Percentiles rank a stretch among this genome's conserved stretches.
These are phyloP conservation scores for Davidsoniella virescens DNA, from an alignment of 2,329 filamentous ascomycete species.

Conservation along the genomic window DNA sequence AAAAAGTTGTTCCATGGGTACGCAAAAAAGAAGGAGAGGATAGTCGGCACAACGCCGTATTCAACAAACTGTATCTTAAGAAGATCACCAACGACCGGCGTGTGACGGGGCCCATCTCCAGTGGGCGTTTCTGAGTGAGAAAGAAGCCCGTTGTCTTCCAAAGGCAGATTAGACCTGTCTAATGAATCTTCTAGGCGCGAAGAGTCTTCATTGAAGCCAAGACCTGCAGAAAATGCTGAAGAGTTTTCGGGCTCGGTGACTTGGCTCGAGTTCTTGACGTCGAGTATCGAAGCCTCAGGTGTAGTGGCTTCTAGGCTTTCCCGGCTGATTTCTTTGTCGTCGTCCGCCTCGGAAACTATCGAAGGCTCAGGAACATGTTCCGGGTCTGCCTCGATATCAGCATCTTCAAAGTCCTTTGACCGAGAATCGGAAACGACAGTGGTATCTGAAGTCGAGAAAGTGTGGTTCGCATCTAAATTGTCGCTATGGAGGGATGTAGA, in stretches of 20 bases:
- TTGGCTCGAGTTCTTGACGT: slow-evolving; percentile 12
- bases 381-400: slow-evolving; percentile 3
- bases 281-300: slow-evolving; percentile 8
- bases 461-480: neutral
- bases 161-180: neutral
- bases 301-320: slow-evolving; percentile 10
- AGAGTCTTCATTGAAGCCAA: slow-evolving; percentile 8
- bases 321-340: slow-evolving; percentile 9
- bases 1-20: slow-evolving; percentile 99
- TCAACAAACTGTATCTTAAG: slow-evolving; percentile 95
- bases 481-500: too few species aligned
- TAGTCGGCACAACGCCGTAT: slow-evolving; percentile 84
- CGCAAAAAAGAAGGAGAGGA: slow-evolving; percentile 94
- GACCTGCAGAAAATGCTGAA: slow-evolving; percentile 11
- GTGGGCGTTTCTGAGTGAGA: neutral
- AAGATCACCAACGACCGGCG: slow-evolving; percentile 74
- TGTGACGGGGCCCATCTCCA: neutral
- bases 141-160: too few species aligned
- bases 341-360: slow-evolving; percentile 13
- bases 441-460: neutral
- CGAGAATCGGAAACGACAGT: neutral
- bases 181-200: slow-evolving; percentile 3
- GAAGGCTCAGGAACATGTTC: slow-evolving; percentile 12
- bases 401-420: neutral
- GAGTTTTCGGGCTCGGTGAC: slow-evolving; percentile 13